Evolutionary conservation across 306 rosid species (phyloP), one percentile per base, ranked within the genome.

Genomic region (Begonia masoniana): DNA sequence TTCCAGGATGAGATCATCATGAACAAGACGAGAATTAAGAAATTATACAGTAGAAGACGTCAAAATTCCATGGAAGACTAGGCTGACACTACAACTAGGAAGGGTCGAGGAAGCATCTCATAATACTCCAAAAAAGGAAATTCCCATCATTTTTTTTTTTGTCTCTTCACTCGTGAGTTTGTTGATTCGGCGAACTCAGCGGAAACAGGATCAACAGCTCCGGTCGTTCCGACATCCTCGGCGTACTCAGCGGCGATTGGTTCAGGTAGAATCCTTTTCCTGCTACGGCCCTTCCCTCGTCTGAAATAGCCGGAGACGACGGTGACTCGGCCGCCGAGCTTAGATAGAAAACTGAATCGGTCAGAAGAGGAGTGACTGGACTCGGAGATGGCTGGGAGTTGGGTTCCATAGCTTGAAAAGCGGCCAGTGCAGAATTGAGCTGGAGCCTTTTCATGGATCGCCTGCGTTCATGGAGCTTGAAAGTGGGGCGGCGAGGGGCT

Each of bases 391-490:
- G 76, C 31, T 60, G 65, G 15, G 60, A 60, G 49, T 64, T 31
- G 39, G 39, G 39, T 31, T 31, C 39, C 1, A 0, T 21, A 21
- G 24, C 58, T n/a, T 46, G 63, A 21, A 66, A 65, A 19, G 56
- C 45, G 59, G 70, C 66, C 64, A 63, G 62, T 50, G 68, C 67
- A 54, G 71, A 68, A 42, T 75, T 60, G 74, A 75, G 67, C 64
- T 67, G 74, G 2, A 75, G 80, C 51, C 71, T 75, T 35, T 71
- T 64, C 65, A 75, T 56, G 50, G 76, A 47, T 55, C 59, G 68
- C 11, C 80, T 56, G 15, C 80, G 80, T 59, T 75, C 76, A n/a
- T 70, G 80, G 53, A 75, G 76, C 71, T 75, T 75, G 70, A 70
- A 70, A 4, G 73, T 73, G 9, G 76, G 62, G 35, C 80, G 76